phyloP scores from a whole-genome alignment of 2,329 filamentous ascomycete species.

The Proliferodiscus dingleyae region DNA sequence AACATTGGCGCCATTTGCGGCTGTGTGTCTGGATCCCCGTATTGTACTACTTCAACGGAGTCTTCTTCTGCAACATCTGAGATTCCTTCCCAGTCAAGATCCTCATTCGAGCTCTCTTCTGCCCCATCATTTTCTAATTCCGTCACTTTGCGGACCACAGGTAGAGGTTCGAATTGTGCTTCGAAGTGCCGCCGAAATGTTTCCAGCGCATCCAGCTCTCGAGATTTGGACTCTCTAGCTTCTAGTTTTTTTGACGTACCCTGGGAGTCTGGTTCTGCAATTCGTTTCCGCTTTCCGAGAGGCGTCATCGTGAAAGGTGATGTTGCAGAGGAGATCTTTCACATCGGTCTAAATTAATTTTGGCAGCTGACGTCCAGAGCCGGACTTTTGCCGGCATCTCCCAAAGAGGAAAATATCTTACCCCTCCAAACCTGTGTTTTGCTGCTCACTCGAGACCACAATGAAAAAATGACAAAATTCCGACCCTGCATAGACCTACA shows the following conservation, averaged over 20 bases:
- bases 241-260: slow-evolving; percentile 13
- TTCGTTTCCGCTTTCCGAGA: slow-evolving; percentile 45
- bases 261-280: slow-evolving; percentile 30
- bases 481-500: slow-evolving; percentile 96
- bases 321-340: background rate
- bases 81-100: slow-evolving; percentile 59
- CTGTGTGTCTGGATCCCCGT: slow-evolving; percentile 34
- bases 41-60: slow-evolving; percentile 40
- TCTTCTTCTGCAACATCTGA: slow-evolving; percentile 46
- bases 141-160: slow-evolving; percentile 27
- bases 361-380: slow-evolving; percentile 3
- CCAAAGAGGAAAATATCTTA: slow-evolving; percentile 1
- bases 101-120: slow-evolving; percentile 32
- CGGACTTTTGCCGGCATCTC: slow-evolving; percentile 6
- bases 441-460: slow-evolving; percentile 16
- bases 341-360: slow-evolving; percentile 10
- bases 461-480: slow-evolving; percentile 97
- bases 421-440: slow-evolving; percentile 4
- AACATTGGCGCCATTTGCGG: slow-evolving; percentile 41
- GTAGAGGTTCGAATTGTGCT: slow-evolving; percentile 74
- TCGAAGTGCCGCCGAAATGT: slow-evolving; percentile 84
- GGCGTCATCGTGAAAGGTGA: slow-evolving; percentile 26
- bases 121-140: slow-evolving; percentile 11
- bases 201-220: slow-evolving; percentile 57
- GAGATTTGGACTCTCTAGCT: slow-evolving; percentile 18